phyloP scores from a whole-genome alignment of 2,329 filamentous ascomycete genomes.

The Pseudocercospora musae region DNA sequence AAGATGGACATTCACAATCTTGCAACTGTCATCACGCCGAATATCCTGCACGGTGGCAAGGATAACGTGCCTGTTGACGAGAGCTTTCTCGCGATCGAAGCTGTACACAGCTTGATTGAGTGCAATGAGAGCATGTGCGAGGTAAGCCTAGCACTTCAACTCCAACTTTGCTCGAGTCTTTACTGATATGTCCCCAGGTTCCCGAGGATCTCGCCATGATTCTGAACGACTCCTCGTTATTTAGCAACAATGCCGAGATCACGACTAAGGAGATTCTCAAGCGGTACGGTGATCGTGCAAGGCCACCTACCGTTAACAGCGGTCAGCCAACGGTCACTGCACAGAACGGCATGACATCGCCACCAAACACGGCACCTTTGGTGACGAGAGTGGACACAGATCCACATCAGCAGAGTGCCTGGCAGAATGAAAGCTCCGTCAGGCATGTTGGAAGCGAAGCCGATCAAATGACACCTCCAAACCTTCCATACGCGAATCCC shows the following conservation, averaged over 20 bases:
- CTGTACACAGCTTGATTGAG: slow-evolving; percentile 84
- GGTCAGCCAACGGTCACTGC: slow-evolving; percentile 31
- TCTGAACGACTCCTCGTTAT: slow-evolving; percentile 76
- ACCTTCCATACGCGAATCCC: slow-evolving; percentile 29
- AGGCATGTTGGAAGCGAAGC: slow-evolving; percentile 59
- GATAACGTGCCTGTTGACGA: slow-evolving; percentile 57
- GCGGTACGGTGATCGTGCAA: slow-evolving; percentile 80
- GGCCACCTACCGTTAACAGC: slow-evolving; percentile 44
- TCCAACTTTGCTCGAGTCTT: background rate
- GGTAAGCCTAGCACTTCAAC: slow-evolving; percentile 56
- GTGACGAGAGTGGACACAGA: slow-evolving; percentile 82
- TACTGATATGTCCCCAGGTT: slow-evolving; percentile 57
- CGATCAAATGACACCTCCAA: slow-evolving; percentile 26
- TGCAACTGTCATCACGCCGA: slow-evolving; percentile 94
- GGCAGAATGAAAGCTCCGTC: slow-evolving; percentile 80
- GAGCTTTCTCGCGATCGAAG: slow-evolving; percentile 89
- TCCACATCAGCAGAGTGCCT: slow-evolving; percentile 64
- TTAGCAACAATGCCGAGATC: slow-evolving; percentile 78
- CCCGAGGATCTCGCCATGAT: slow-evolving; percentile 87
- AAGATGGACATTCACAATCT: slow-evolving; percentile 99
- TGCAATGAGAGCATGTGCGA: slow-evolving; percentile 96
- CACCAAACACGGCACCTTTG: slow-evolving; percentile 48
- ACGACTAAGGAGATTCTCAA: slow-evolving; percentile 97
- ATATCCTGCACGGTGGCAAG: slow-evolving; percentile 64
- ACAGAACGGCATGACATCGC: slow-evolving; percentile 38